phyloP scores from a whole-genome alignment of 78 protist species.

The Protostelium mycophagum region DNA sequence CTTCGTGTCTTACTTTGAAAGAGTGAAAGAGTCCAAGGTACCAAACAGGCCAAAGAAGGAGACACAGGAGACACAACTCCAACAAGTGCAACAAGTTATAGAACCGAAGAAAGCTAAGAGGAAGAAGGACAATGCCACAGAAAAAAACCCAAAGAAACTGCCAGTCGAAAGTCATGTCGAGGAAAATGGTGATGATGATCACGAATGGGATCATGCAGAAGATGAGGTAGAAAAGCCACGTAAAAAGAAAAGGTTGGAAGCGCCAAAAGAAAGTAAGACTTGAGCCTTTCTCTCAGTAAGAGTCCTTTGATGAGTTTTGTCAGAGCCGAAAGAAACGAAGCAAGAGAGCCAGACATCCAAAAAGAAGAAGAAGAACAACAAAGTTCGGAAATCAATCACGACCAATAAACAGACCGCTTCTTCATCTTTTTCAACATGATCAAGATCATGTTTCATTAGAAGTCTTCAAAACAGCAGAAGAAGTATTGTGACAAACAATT shows the following conservation, averaged over 20 bases:
- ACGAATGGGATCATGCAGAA: neutral
- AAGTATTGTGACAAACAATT: too few relatives aligned
- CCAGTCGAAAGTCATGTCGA: neutral
- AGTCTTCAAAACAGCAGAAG: too few relatives aligned
- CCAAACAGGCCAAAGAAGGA: neutral
- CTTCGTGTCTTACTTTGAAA: constrained; percentile 51
- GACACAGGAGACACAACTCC: constrained; percentile 6
- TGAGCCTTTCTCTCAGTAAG: too few relatives aligned
- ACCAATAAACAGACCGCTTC: too few relatives aligned
- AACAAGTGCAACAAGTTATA: neutral
- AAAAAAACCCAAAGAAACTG: neutral
- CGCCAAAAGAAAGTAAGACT: neutral
- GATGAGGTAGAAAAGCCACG: neutral
- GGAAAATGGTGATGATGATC: neutral
- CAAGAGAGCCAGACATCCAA: neutral
- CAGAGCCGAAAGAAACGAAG: neutral
- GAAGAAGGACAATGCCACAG: neutral
- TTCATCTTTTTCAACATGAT: too few relatives aligned
- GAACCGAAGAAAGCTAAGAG: neutral
- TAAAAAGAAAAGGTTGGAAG: neutral
- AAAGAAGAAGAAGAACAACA: neutral
- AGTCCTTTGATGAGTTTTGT: neutral
- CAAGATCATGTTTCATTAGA: too few relatives aligned
- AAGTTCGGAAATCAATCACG: too few relatives aligned
- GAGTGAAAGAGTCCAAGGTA: constrained; percentile 12